Evolutionary conservation across 2,329 filamentous ascomycete genomes (phyloP).

Genomic region (Cyphellophora europaea): DNA sequence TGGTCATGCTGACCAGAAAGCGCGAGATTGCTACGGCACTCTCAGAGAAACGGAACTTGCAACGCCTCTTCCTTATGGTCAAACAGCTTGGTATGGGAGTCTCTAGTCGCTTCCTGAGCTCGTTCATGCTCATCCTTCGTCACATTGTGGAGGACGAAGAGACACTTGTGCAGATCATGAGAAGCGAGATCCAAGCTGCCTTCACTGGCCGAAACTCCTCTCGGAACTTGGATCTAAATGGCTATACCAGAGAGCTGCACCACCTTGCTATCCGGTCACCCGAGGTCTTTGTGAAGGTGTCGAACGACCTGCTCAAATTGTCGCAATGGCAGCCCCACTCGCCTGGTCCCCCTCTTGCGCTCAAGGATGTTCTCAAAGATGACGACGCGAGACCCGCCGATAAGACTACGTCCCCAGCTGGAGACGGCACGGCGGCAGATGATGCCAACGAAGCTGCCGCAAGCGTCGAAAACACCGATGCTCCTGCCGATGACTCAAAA

Average conservation of each 20-base stretch:
- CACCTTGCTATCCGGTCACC: conserved; percentile 74
- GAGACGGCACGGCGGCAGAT: conserved; percentile 20
- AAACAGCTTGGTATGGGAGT: conserved; percentile 79
- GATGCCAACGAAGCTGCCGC: conserved; percentile 7
- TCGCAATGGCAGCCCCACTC: conserved; percentile 12
- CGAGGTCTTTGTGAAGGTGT: conserved; percentile 76
- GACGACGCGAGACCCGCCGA: too few species aligned
- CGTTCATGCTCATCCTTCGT: conserved; percentile 74
- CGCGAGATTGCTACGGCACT: conserved; percentile 65
- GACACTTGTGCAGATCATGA: conserved; percentile 84
- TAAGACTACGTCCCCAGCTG: conserved; percentile 29
- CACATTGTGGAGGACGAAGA: conserved; percentile 93
- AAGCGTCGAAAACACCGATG: conserved; percentile 33
- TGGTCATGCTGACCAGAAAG: conserved; percentile 79
- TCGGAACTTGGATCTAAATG: conserved; percentile 58
- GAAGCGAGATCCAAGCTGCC: conserved; percentile 71
- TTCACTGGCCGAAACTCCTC: conserved; percentile 50
- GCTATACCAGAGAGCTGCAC: conserved; percentile 67
- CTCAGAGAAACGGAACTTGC: conserved; percentile 80
- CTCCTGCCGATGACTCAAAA: conserved; percentile 9
- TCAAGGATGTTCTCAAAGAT: conserved; percentile 38
- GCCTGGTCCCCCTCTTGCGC: conserved; percentile 6
- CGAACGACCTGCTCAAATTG: conserved; percentile 74
- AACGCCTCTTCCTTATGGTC: conserved; percentile 86
- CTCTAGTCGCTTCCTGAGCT: conserved; percentile 61